A percentile compares a stretch with the other conserved stretches of the same genome.
Conservation (phyloP, 1,139 yeast species). For the Nakaseomyces sp. region DNA sequence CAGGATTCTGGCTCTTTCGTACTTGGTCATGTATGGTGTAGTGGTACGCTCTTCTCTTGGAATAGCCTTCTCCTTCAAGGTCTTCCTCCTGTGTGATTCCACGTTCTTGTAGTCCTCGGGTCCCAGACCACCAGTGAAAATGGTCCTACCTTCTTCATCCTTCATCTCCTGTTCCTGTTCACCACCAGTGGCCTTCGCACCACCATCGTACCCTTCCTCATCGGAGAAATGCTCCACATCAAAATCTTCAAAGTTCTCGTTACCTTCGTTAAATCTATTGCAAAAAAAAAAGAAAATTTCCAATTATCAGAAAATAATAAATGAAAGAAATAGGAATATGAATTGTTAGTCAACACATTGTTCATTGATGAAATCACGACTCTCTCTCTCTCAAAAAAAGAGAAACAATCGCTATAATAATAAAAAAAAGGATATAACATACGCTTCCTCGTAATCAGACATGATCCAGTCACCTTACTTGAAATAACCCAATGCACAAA, state of each 20-base stretch:
- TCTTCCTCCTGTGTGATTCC: constrained; percentile 49
- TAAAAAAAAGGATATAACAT: constrained; percentile 16
- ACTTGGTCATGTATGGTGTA: constrained; percentile 97
- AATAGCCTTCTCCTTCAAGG: constrained; percentile 75
- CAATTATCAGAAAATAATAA: no score
- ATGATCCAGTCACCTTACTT: constrained; percentile 27
- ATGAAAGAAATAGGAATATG: no score
- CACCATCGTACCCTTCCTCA: constrained; percentile 39
- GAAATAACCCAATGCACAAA: no score
- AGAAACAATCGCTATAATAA: no score
- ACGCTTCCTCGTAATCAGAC: constrained; percentile 46
- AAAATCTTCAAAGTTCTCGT: constrained; percentile 72
- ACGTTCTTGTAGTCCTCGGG: constrained; percentile 41
- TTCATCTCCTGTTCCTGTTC: constrained; percentile 43
- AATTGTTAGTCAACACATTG: constrained; percentile 1
- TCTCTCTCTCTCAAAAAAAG: no score
- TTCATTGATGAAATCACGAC: no score
- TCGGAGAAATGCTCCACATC: constrained; percentile 78
- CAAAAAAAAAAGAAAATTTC: no score
- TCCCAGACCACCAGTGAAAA: constrained; percentile 60
- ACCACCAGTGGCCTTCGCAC: constrained; percentile 31
- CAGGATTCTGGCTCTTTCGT: constrained; percentile 91
- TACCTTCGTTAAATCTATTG: constrained; percentile 58
- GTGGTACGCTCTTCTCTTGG: constrained; percentile 84
- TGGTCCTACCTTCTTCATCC: constrained; percentile 66